Evolutionary conservation across 331 rosid genomes (phyloP).

Genomic region (Arachis monticola): DNA sequence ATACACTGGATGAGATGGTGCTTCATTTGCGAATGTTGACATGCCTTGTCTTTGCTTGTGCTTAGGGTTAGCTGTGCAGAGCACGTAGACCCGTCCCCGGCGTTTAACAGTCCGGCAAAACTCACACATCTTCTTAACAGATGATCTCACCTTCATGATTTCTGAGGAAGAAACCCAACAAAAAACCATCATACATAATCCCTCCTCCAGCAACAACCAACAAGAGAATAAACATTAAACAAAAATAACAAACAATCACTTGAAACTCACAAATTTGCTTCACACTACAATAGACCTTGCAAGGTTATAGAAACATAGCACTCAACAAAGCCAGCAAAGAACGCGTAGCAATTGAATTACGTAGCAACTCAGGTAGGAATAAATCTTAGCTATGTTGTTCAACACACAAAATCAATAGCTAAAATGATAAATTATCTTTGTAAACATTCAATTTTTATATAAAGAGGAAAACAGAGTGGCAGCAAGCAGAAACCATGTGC

Average conservation of each 20-base stretch:
- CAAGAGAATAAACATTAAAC: neutral
- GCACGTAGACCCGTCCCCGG: conserved; percentile 75
- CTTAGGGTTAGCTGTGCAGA: conserved; percentile 83
- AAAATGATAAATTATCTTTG: neutral
- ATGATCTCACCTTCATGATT: conserved; percentile 88
- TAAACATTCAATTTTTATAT: neutral
- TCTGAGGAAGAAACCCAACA: conserved; percentile 33
- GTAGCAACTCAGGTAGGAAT: neutral
- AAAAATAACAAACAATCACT: conserved; percentile 2
- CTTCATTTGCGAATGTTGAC: conserved; percentile 68
- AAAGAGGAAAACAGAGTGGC: neutral
- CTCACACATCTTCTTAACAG: conserved; percentile 98
- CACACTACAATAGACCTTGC: neutral
- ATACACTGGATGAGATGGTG: conserved; percentile 54
- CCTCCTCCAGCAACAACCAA: neutral
- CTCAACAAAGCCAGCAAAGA: conserved; percentile 16
- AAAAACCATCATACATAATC: neutral
- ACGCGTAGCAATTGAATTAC: neutral
- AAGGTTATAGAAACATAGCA: conserved; percentile 12
- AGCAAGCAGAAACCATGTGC: neutral
- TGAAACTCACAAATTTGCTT: neutral
- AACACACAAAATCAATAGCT: neutral
- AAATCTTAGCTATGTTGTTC: neutral
- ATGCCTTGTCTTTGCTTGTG: conserved; percentile 97
- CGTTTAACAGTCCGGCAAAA: conserved; percentile 87